Conservation (phyloP, 2,329 filamentous ascomycete species). For the Myrmaecium sp. region DNA sequence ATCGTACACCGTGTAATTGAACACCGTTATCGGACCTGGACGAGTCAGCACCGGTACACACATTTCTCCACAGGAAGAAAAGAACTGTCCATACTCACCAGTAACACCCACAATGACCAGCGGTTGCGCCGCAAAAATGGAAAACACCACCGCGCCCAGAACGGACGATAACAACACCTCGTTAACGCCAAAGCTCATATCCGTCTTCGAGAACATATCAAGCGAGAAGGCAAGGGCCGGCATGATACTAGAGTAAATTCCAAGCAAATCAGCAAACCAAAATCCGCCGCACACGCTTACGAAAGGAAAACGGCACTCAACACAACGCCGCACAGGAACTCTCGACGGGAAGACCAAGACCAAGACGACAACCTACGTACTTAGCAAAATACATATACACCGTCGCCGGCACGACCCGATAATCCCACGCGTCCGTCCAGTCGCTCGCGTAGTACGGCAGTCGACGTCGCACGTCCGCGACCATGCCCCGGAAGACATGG, state of each 20-base stretch:
- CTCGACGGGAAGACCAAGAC: not conserved
- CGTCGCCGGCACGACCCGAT: constrained; percentile 72
- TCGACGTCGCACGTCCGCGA: constrained; percentile 57
- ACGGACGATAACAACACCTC: constrained; percentile 80
- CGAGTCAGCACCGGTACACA: constrained; percentile 5
- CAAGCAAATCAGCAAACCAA: constrained; percentile 1
- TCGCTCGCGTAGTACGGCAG: constrained; percentile 67
- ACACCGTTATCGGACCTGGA: constrained; percentile 71
- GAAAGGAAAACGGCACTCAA: not conserved
- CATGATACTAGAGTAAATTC: constrained; percentile 45
- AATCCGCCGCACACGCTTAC: not conserved
- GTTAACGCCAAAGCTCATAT: constrained; percentile 75
- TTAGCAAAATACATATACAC: constrained; percentile 94
- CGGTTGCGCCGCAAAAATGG: constrained; percentile 64
- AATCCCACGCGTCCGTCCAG: constrained; percentile 79
- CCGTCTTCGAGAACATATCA: constrained; percentile 83
- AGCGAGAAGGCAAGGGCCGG: constrained; percentile 78
- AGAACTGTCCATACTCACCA: constrained; percentile 25
- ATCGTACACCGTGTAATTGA: constrained; percentile 87
- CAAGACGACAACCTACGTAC: constrained; percentile 35
- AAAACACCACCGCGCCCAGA: constrained; percentile 65
- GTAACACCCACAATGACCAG: constrained; percentile 85
- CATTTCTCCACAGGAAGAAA: not conserved
- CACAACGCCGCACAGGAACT: not conserved
- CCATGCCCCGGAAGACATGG: constrained; percentile 60